Evolutionary conservation across 2,329 filamentous ascomycete species (phyloP).

Genomic region (Ceratocystis huliohia): DNA sequence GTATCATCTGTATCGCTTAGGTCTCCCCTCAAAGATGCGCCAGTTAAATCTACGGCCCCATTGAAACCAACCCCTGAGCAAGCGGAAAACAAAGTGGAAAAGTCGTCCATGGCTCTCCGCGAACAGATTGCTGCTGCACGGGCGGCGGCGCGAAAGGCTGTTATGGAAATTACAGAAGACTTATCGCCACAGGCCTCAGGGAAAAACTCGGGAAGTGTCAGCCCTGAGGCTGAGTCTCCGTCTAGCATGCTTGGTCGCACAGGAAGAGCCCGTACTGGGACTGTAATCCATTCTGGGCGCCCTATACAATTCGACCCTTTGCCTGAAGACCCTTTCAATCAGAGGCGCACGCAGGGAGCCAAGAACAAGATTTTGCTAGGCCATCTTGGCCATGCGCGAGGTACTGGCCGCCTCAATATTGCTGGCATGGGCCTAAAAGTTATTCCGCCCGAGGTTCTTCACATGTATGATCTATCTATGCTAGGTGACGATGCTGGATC

Average conservation of each 20-base stretch:
- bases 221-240: not conserved
- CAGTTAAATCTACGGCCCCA: conserved; percentile 3
- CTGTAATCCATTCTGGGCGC: conserved; percentile 16
- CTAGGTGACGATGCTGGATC: conserved; percentile 50
- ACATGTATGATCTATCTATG: conserved; percentile 76
- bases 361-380: conserved; percentile 57
- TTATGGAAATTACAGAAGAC: conserved; percentile 27
- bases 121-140: conserved; percentile 91
- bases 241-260: conserved; percentile 33
- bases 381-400: conserved; percentile 59
- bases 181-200: conserved; percentile 7
- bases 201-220: not conserved
- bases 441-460: conserved; percentile 70
- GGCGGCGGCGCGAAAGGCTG: conserved; percentile 54
- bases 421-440: conserved; percentile 67
- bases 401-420: conserved; percentile 75
- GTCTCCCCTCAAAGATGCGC: conserved; percentile 13
- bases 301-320: conserved; percentile 6
- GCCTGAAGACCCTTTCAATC: conserved; percentile 56
- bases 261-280: conserved; percentile 19
- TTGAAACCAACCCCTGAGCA: conserved; percentile 15
- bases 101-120: conserved; percentile 67
- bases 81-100: conserved; percentile 30
- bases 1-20: conserved; percentile 19
- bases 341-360: conserved; percentile 43